These are phyloP conservation scores for Apophysomyces elegans DNA, from an alignment of 371 early-diverging fungal species.

Conservation along the genomic window DNA sequence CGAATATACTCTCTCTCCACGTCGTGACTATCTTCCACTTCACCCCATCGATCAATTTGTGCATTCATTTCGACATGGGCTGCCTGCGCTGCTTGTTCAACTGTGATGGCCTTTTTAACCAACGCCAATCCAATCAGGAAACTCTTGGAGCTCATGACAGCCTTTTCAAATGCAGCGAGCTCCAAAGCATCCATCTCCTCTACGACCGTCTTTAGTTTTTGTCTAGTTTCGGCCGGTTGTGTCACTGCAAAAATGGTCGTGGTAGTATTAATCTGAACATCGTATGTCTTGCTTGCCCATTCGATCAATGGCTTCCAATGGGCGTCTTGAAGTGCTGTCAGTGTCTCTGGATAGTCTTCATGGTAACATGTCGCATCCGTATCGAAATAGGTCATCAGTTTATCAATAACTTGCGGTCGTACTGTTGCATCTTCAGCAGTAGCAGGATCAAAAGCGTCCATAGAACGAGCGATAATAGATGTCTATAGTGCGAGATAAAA, in stretches of 20 bases:
- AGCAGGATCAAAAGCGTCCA: conserved; percentile 70
- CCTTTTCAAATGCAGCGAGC: conserved; percentile 90
- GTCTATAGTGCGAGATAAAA: conserved; percentile 55
- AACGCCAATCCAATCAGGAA: conserved; percentile 88
- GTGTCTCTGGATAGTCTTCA: conserved; percentile 74
- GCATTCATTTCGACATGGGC: conserved; percentile 85
- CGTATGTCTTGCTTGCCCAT: conserved; percentile 73
- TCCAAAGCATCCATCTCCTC: conserved; percentile 66
- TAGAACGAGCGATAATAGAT: conserved; percentile 82
- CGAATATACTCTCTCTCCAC: conserved; percentile 56
- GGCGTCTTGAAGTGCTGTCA: conserved; percentile 78
- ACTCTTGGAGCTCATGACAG: conserved; percentile 87
- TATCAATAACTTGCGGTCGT: conserved; percentile 72
- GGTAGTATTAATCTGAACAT: conserved; percentile 75
- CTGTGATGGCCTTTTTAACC: conserved; percentile 71
- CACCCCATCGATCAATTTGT: conserved; percentile 92
- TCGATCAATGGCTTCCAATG: conserved; percentile 86
- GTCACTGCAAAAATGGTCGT: conserved; percentile 69
- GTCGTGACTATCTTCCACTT: conserved; percentile 85
- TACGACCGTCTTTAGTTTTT: conserved; percentile 58
- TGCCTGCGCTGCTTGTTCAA: conserved; percentile 80
- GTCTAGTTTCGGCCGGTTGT: conserved; percentile 68
- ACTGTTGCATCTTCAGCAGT: conserved; percentile 36
- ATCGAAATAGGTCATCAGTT: conserved; percentile 79
- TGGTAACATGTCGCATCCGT: conserved; percentile 91